Evolutionary conservation across 1,284 basidiomycete genomes (phyloP).

Genomic region (Papiliotrema fonsecae): DNA sequence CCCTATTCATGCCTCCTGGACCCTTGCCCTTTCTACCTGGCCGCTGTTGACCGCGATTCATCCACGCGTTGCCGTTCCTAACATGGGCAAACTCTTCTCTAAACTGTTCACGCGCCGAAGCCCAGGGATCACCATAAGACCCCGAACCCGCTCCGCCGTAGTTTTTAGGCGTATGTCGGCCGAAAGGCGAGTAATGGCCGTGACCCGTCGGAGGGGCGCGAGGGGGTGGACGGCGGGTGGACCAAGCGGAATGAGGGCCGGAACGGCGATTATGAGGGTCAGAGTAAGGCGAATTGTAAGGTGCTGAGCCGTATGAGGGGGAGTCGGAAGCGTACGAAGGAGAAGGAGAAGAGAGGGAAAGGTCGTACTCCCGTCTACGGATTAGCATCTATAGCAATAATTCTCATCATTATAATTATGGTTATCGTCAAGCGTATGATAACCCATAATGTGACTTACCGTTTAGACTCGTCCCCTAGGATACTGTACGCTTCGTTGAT

Average conservation of each 20-base stretch:
- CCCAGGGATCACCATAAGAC: constrained; percentile 4
- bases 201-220: not conserved
- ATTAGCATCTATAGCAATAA: too few species aligned
- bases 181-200: constrained; percentile 22
- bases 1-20: too few species aligned
- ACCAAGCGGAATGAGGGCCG: constrained; percentile 29
- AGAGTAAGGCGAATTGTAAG: constrained; percentile 1
- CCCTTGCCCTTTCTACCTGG: not conserved
- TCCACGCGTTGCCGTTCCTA: not conserved
- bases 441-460: constrained; percentile 17
- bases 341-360: constrained; percentile 9
- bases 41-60: too few species aligned
- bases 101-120: constrained; percentile 8
- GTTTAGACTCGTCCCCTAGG: constrained; percentile 38
- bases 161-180: constrained; percentile 18
- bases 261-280: constrained; percentile 15
- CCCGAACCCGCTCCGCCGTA: constrained; percentile 3
- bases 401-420: not conserved
- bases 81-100: constrained; percentile 7
- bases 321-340: not conserved
- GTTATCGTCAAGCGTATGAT: not conserved
- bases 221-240: constrained; percentile 7
- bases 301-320: constrained; percentile 11
- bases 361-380: not conserved
- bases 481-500: constrained; percentile 46